These are phyloP conservation scores for Fusarium udum DNA, from an alignment of 2,329 filamentous ascomycete species.

Conservation along the genomic window DNA sequence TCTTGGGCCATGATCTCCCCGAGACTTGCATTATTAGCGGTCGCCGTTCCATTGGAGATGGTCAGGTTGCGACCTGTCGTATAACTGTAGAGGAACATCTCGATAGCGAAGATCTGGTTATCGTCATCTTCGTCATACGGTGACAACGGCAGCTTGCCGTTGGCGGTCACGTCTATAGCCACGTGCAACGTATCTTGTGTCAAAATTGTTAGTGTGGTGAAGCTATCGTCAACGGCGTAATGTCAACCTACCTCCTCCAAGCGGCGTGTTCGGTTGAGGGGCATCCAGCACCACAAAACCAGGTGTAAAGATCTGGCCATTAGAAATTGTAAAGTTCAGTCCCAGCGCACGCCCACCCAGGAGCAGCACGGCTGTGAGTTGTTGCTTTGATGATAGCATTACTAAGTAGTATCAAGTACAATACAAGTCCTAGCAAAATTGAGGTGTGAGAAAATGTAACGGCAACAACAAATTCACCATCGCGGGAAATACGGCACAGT, in stretches of 20 bases:
- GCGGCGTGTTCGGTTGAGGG: conserved; percentile 70
- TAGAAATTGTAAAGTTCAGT: conserved; percentile 65
- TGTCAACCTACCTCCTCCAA: conserved; percentile 66
- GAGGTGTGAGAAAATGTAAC: not conserved
- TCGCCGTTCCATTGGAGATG: conserved; percentile 69
- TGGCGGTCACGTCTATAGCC: conserved; percentile 72
- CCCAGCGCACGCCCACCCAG: conserved; percentile 42
- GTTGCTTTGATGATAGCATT: conserved; percentile 18
- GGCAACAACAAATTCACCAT: not conserved
- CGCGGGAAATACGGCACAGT: not conserved
- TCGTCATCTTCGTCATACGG: conserved; percentile 62
- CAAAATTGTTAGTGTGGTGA: not conserved
- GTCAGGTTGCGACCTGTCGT: conserved; percentile 73
- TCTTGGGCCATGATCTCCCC: conserved; percentile 71
- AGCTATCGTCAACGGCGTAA: not conserved
- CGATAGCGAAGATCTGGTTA: conserved; percentile 70
- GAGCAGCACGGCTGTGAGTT: conserved; percentile 32
- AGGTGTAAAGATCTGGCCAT: conserved; percentile 75
- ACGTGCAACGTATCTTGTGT: conserved; percentile 65
- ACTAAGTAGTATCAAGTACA: not conserved
- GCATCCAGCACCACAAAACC: conserved; percentile 74
- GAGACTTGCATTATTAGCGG: conserved; percentile 58
- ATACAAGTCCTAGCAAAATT: not conserved
- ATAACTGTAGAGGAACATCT: conserved; percentile 73
- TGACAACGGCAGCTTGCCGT: conserved; percentile 70